Conservation (phyloP, 306 rosid species). For the Dicorynia guianensis region DNA sequence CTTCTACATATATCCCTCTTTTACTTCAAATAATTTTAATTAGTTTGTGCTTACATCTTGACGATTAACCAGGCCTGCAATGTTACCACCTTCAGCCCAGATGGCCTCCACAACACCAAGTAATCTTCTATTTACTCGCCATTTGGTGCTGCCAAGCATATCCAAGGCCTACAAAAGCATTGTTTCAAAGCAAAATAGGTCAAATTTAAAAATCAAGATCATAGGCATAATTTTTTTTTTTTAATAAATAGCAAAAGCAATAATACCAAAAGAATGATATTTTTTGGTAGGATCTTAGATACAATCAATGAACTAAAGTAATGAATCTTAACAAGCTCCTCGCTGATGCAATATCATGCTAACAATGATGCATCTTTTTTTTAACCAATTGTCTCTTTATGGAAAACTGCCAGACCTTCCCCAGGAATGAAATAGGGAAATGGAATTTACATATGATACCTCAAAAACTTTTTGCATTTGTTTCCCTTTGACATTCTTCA, state of each 20-base stretch:
- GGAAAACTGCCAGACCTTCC: slow-evolving; percentile 9
- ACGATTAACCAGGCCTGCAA: slow-evolving; percentile 83
- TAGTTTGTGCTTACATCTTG: slow-evolving; percentile 62
- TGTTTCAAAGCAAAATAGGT: slow-evolving; percentile 20
- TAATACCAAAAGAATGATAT: slow-evolving; percentile 13
- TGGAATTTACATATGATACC: slow-evolving; percentile 51
- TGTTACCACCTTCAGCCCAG: slow-evolving; percentile 85
- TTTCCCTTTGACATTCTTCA: slow-evolving; percentile 59
- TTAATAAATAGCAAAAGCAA: slow-evolving; percentile 31
- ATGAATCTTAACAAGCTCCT: slow-evolving; percentile 10
- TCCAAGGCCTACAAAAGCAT: slow-evolving; percentile 71
- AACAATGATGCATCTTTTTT: slow-evolving; percentile 5
- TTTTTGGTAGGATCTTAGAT: background rate
- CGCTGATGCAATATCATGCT: background rate
- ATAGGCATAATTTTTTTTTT: background rate
- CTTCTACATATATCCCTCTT: slow-evolving; percentile 3
- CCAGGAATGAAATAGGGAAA: slow-evolving; percentile 10
- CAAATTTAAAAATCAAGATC: background rate
- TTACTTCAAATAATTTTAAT: slow-evolving; percentile 4
- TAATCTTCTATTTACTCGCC: slow-evolving; percentile 79
- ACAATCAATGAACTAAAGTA: slow-evolving; percentile 9
- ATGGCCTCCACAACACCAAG: slow-evolving; percentile 75
- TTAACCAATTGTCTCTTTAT: slow-evolving; percentile 2
- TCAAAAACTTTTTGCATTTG: slow-evolving; percentile 81
- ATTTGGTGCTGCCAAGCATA: slow-evolving; percentile 83